Evolutionary conservation across 306 rosid genomes (phyloP), one percentile per base, ranked within the genome.

Genomic region (Sphenostylis stenocarpa): DNA sequence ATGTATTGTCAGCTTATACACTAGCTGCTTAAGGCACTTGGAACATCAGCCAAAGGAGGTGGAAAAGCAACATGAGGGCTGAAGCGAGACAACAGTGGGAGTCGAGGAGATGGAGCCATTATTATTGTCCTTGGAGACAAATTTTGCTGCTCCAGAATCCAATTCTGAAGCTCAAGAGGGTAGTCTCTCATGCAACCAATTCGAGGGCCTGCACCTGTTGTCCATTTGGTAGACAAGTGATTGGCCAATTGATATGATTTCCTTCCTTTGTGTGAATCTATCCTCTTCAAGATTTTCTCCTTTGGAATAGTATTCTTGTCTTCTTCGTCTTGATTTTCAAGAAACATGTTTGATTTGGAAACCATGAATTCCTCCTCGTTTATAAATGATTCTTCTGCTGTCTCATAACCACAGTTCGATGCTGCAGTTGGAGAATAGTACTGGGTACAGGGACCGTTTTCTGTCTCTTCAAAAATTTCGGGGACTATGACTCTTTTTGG

Each of bases 101-200:
- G 72, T 58, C 38, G 41, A 13, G 88, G 77, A 1, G 80, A 78
- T 14, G 84, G 81, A 39, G 53, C 63, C 9, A 77, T 4, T 29
- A 55, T 78, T 63, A 56, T 77, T 69, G 43, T 56, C 75, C 89
- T 90, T 7, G 97, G 97, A 69, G 97, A 91, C 83, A 94, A 77
- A 39, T 88, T 67, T 56, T 91, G 92, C 61, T 90, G 90, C 81
- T 94, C 94, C 26, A 91, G 76, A 65, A 90, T 93, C 17, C 39
- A 69, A 77, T 34, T 75, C 64, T 84, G 97, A 80, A 94, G 96
- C 86, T 94, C 92, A 1, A 82, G 61, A 33, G 96, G 96, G 75
- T 90, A 93, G 75, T 93, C 98, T 80, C 98, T 87, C 98, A 93
- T 90, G 83, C 97, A 93, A 65, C 93, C 96, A 43, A 93, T 91